Evolutionary conservation across 495 filamentous ascomycete genomes (phyloP).

Genomic region (Penicillium angulare): DNA sequence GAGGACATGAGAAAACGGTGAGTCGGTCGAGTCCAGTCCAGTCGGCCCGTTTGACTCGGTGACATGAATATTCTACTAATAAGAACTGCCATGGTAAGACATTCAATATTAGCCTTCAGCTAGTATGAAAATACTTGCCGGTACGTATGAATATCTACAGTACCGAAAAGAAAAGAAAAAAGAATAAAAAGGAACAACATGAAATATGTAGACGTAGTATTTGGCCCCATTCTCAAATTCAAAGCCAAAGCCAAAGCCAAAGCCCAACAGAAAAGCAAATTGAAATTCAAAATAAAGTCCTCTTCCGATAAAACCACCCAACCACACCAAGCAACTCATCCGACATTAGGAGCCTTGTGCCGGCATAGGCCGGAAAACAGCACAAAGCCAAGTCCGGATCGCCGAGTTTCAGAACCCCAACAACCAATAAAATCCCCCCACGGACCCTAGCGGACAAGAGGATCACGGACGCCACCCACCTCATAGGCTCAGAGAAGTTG

Average conservation of each 20-base stretch:
- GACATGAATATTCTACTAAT: no score
- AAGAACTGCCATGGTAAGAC: no score
- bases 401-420: constrained; percentile 26
- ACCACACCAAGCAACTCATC: neutral
- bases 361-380: constrained; percentile 28
- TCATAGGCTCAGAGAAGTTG: constrained; percentile 16
- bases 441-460: constrained; percentile 14
- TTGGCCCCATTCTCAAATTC: no score
- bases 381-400: constrained; percentile 29
- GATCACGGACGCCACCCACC: constrained; percentile 27
- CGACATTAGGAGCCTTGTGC: neutral
- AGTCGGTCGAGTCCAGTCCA: neutral
- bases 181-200: no score
- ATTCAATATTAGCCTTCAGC: no score
- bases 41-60: neutral
- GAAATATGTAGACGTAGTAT: no score
- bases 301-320: neutral
- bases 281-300: neutral
- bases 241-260: no score
- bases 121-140: no score
- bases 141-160: no score
- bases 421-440: constrained; percentile 15
- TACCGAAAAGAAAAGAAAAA: no score
- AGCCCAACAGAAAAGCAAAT: no score
- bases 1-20: neutral